These are phyloP conservation scores for Eucalyptus pauciflora DNA, from an alignment of 345 rosid species.

Conservation along the genomic window DNA sequence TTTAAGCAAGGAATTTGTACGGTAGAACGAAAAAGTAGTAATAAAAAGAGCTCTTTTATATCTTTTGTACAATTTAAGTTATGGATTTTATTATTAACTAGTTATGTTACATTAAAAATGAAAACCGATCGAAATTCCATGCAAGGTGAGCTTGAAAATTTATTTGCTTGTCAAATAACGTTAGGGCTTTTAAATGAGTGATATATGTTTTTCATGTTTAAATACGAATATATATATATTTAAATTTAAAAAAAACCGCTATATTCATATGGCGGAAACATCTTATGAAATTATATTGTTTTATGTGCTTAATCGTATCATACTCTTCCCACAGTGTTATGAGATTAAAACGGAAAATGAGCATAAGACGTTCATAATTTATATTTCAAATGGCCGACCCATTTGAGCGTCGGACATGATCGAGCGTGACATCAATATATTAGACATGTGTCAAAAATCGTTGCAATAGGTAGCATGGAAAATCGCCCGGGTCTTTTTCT, in stretches of 20 bases:
- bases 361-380: background rate
- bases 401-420: background rate
- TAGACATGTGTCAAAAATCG: background rate
- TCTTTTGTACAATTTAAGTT: background rate
- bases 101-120: rapidly evolving
- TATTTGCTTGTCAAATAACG: background rate
- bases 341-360: background rate
- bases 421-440: background rate
- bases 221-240: too few species aligned
- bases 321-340: rapidly evolving
- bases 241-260: too few species aligned
- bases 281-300: background rate
- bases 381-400: rapidly evolving
- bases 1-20: background rate
- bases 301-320: background rate
- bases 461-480: background rate
- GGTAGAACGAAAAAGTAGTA: background rate
- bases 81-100: background rate
- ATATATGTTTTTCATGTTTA: background rate
- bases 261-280: background rate
- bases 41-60: background rate
- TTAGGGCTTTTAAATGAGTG: rapidly evolving
- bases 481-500: background rate
- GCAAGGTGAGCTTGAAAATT: rapidly evolving
- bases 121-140: rapidly evolving